Percentiles rank a stretch among this genome's conserved stretches.
phyloP scores from a whole-genome alignment of 345 rosid species.

The Heritiera fomes region DNA sequence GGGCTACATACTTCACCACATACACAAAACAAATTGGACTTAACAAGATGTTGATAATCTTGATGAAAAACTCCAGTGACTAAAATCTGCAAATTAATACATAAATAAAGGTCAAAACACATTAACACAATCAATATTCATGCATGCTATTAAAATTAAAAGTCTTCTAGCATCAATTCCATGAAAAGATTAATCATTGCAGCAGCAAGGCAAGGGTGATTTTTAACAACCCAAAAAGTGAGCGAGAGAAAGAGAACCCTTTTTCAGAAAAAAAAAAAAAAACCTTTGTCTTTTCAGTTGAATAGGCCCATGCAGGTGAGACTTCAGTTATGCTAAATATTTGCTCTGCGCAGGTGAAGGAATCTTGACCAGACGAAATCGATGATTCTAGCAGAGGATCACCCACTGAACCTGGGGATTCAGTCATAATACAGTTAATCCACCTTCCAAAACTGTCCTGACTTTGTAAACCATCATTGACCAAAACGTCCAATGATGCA shows the following conservation, averaged over 20 bases:
- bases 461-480: conserved; percentile 58
- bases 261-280: neutral
- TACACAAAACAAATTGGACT: conserved; percentile 62
- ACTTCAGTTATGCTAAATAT: conserved; percentile 74
- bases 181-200: neutral
- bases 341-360: conserved; percentile 49
- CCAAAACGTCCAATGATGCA: conserved; percentile 48
- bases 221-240: neutral
- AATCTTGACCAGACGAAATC: conserved; percentile 42
- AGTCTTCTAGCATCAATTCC: conserved; percentile 2
- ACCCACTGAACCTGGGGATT: conserved; percentile 51
- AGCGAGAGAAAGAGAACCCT: neutral
- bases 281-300: conserved; percentile 87
- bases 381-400: conserved; percentile 48
- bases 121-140: neutral
- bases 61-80: conserved; percentile 70
- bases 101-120: conserved; percentile 6
- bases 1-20: conserved; percentile 65
- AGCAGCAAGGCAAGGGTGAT: neutral
- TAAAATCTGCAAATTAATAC: conserved; percentile 51
- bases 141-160: neutral
- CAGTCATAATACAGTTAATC: conserved; percentile 58
- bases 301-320: conserved; percentile 83
- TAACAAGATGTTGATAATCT: conserved; percentile 52
- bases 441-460: conserved; percentile 90